These are phyloP conservation scores for Pestalotiopsis sp. DNA, from an alignment of 2,329 filamentous ascomycete species.

Conservation along the genomic window DNA sequence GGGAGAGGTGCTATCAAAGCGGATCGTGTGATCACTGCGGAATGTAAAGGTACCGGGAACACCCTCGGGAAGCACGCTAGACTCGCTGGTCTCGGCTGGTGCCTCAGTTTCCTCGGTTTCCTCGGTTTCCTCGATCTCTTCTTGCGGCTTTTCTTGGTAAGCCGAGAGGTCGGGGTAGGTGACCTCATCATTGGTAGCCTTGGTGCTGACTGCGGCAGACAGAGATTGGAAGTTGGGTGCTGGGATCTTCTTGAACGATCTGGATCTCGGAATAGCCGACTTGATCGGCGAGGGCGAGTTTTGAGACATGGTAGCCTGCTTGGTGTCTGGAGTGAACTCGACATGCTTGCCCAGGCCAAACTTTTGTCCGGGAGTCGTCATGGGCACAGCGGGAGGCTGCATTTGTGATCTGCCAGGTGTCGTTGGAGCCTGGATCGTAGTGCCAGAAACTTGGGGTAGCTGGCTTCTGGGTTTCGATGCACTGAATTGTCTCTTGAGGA, in stretches of 20 bases:
- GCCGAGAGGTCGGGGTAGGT: conserved; percentile 58
- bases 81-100: conserved; percentile 15
- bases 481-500: conserved; percentile 49
- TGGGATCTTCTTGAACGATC: conserved; percentile 37
- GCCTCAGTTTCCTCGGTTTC: background rate
- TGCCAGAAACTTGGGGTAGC: conserved; percentile 46
- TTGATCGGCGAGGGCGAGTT: conserved; percentile 62
- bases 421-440: conserved; percentile 37
- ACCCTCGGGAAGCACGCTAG: conserved; percentile 35
- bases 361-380: conserved; percentile 71
- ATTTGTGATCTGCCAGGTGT: conserved; percentile 56
- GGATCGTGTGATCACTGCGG: conserved; percentile 67
- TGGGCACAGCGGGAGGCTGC: conserved; percentile 52
- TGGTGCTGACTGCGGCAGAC: conserved; percentile 30
- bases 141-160: conserved; percentile 23
- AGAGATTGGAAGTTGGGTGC: conserved; percentile 38
- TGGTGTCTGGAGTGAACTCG: conserved; percentile 75
- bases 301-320: conserved; percentile 48
- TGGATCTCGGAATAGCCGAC: conserved; percentile 47
- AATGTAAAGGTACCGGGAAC: conserved; percentile 66
- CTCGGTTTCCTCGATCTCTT: conserved; percentile 11
- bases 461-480: conserved; percentile 46
- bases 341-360: conserved; percentile 65
- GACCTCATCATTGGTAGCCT: conserved; percentile 38
- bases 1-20: conserved; percentile 52